Base-by-base conservation (phyloP, 495 filamentous ascomycete genomes). In the Xylaria scruposa region DNA sequence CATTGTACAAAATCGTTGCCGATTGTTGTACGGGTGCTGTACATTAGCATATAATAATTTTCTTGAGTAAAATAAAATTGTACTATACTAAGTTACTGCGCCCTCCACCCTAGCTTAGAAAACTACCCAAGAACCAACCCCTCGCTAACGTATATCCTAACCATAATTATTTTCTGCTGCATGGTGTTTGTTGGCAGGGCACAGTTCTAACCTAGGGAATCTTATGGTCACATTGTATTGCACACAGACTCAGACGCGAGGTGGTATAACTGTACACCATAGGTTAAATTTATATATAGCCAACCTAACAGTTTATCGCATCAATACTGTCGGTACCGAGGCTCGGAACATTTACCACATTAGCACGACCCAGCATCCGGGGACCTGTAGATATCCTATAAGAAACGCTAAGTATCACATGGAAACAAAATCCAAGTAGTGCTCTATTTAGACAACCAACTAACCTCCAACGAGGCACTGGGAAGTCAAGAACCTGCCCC, bases 161-260 rank as follows among this genome's bases (percentile, higher is more conserved):
- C 8, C 7, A 40, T 24, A 3, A 0, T 24, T 54, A 31, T 56
- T 6, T 24, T 29, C 53, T 56, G 10, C 9, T 24, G 4, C 19
- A 3, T n/a, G 13, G 54, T 26, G 21, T 12, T 3, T 36, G 5
- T 59, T 31, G 29, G 4, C 24, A 29, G 1, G 26, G 26, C 15
- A 59, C 24, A 31, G 24, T 56, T 31, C 53, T n/a, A n/a, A n/a
- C n/a, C n/a, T 29, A 31, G 12, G 3, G 24, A 4, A 31, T 31
- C 53, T 31, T 31, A 26, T 26, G 15, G 54, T 59, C 54, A 59
- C 54, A 59, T 59, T 31, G 15, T 15, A 59, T 59, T n/a, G 36
- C 54, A 17, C 29, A 59, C 54, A n/a, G 1, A n/a, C 3, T 8
- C 15, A 59, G 13, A 59, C 17, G 15, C 5, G 26, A 59, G 13